Evolutionary conservation across 2,329 filamentous ascomycete species (phyloP).

Genomic region (Fusarium illudens): DNA sequence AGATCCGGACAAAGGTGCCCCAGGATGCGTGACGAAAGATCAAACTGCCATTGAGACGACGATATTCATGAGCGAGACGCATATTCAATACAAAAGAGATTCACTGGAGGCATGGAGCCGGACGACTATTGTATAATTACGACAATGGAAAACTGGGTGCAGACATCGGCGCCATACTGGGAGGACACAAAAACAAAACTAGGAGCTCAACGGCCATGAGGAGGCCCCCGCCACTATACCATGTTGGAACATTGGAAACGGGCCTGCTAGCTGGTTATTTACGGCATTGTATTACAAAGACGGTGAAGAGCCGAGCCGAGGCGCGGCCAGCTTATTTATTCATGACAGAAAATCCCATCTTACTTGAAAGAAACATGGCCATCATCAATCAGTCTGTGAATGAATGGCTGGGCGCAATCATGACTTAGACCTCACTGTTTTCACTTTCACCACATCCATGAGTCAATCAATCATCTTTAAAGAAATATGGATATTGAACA

Average conservation of each 20-base stretch:
- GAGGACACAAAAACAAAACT: background rate
- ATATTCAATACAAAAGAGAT: background rate
- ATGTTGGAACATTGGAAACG: background rate
- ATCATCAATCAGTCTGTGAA: too few relatives aligned
- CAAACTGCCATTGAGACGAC: background rate
- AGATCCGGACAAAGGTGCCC: constrained; percentile 73
- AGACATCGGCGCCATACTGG: background rate
- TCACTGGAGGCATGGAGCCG: background rate
- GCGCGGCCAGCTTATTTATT: background rate
- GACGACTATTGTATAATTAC: background rate
- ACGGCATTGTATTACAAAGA: background rate
- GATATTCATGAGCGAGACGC: background rate
- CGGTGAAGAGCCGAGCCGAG: background rate
- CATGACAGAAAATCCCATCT: background rate
- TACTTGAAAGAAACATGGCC: too few relatives aligned
- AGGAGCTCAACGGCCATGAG: background rate
- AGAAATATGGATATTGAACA: constrained; percentile 33
- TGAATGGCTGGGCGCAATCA: too few relatives aligned
- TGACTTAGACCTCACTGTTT: background rate
- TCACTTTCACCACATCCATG: background rate
- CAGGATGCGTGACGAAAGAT: constrained; percentile 21
- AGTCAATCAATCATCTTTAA: background rate
- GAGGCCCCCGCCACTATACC: background rate
- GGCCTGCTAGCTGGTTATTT: background rate
- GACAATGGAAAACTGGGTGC: background rate